Conservation (phyloP, 176 grass and related monocot species). For the Lolium multiflorum region DNA sequence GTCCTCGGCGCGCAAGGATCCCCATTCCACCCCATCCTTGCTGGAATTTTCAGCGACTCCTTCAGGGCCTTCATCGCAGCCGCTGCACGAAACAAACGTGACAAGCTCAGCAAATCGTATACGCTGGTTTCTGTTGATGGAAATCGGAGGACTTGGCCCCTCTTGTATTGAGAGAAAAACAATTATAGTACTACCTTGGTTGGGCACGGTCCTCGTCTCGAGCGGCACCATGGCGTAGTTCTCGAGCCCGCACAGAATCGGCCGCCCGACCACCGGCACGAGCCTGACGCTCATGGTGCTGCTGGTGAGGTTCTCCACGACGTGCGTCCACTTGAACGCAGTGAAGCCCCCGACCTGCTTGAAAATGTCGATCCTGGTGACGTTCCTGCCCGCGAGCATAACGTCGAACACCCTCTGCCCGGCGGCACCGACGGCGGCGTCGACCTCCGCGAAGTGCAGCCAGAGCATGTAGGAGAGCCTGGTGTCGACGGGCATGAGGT, state of each 20-base stretch:
- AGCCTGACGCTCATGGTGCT: slow-evolving; percentile 66
- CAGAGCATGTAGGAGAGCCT: slow-evolving; percentile 93
- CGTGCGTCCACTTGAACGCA: slow-evolving; percentile 89
- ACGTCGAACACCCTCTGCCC: slow-evolving; percentile 93
- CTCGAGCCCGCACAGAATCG: slow-evolving; percentile 89
- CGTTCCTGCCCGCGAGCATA: slow-evolving; percentile 62
- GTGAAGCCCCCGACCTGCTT: slow-evolving; percentile 92
- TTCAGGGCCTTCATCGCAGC: slow-evolving; percentile 85
- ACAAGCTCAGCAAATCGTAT: too few species aligned
- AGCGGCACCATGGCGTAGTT: slow-evolving; percentile 96
- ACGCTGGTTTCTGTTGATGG: neutral
- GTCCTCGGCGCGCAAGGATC: slow-evolving; percentile 83
- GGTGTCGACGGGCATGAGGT: slow-evolving; percentile 84
- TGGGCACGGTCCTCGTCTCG: slow-evolving; percentile 63
- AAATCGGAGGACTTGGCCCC: neutral
- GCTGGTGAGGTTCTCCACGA: slow-evolving; percentile 74
- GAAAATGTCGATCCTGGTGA: slow-evolving; percentile 87
- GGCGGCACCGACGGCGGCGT: slow-evolving; percentile 52
- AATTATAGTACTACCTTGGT: slow-evolving; percentile 74
- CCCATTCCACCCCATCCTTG: slow-evolving; percentile 98
- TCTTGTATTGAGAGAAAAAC: neutral
- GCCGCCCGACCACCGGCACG: slow-evolving; percentile 75
- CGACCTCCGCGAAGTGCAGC: slow-evolving; percentile 96
- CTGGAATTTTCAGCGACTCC: slow-evolving; percentile 86
- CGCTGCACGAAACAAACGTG: slow-evolving; percentile 53